Conservation (phyloP, 176 grass and related monocot species). For the Typha latifolia region DNA sequence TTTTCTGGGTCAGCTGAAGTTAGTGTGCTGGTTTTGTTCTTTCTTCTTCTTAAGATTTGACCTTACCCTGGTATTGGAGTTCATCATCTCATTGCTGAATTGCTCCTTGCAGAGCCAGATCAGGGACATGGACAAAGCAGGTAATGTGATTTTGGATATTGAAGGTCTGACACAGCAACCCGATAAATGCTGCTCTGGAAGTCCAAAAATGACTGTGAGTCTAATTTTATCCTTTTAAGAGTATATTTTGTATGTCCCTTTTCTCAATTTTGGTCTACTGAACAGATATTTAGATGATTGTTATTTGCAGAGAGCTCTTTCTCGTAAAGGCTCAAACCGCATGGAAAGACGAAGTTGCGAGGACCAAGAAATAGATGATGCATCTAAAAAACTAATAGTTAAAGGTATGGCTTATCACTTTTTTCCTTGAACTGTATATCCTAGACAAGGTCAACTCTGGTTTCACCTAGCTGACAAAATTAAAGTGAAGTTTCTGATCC, state of each 20-base stretch:
- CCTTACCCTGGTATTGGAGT: neutral
- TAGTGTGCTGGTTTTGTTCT: slow-evolving; percentile 7
- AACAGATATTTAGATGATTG: neutral
- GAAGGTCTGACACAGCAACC: slow-evolving; percentile 53
- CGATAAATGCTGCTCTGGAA: slow-evolving; percentile 84
- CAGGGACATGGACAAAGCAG: slow-evolving; percentile 54
- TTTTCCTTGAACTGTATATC: too few species aligned
- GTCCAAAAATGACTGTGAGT: slow-evolving; percentile 68
- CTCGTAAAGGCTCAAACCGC: slow-evolving; percentile 74
- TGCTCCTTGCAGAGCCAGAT: slow-evolving; percentile 33
- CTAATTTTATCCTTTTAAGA: slow-evolving; percentile 6
- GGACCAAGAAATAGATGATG: slow-evolving; percentile 62
- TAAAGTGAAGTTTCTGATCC: too few species aligned
- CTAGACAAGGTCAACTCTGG: too few species aligned
- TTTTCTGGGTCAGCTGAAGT: slow-evolving; percentile 2
- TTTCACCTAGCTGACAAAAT: too few species aligned
- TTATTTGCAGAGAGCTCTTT: slow-evolving; percentile 65
- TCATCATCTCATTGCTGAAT: neutral
- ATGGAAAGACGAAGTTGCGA: slow-evolving; percentile 55
- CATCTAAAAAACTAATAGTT: slow-evolving; percentile 54
- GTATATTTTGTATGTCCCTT: neutral
- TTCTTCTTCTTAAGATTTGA: neutral
- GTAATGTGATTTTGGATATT: slow-evolving; percentile 66
- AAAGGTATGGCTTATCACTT: slow-evolving; percentile 40
- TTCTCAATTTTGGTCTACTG: neutral